Conservation (phyloP, 148 eudicot genomes). For the Rhododendron griersonianum region DNA sequence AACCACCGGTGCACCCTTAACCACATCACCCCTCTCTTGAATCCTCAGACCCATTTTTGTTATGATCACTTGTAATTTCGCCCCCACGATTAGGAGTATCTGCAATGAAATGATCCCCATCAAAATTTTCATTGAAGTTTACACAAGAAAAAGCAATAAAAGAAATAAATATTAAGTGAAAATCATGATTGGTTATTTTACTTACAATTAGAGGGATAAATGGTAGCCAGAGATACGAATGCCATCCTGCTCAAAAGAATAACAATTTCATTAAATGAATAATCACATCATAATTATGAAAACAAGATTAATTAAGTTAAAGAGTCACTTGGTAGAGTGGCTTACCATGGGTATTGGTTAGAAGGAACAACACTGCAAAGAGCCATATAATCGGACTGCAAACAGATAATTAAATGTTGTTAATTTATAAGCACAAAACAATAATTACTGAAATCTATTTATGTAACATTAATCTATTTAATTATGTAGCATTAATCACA, state of each 20-base stretch:
- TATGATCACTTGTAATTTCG: constrained; percentile 58
- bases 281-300: background rate
- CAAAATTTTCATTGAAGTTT: background rate
- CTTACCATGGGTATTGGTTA: constrained; percentile 47
- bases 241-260: constrained; percentile 16
- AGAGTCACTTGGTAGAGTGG: background rate
- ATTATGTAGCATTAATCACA: no score
- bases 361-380: constrained; percentile 40
- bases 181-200: background rate
- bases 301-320: no score
- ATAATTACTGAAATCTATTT: no score
- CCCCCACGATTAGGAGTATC: constrained; percentile 53
- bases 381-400: constrained; percentile 55
- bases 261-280: background rate
- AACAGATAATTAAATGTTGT: background rate
- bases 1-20: constrained; percentile 45
- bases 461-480: no score
- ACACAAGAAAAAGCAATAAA: background rate
- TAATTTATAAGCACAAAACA: background rate
- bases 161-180: background rate
- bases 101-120: constrained; percentile 11
- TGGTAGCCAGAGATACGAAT: constrained; percentile 46
- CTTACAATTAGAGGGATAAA: constrained; percentile 48
- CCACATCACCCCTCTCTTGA: constrained; percentile 46
- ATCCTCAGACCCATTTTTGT: constrained; percentile 52